Conservation (phyloP, 495 filamentous ascomycete species). For the Xylaria grammica region DNA sequence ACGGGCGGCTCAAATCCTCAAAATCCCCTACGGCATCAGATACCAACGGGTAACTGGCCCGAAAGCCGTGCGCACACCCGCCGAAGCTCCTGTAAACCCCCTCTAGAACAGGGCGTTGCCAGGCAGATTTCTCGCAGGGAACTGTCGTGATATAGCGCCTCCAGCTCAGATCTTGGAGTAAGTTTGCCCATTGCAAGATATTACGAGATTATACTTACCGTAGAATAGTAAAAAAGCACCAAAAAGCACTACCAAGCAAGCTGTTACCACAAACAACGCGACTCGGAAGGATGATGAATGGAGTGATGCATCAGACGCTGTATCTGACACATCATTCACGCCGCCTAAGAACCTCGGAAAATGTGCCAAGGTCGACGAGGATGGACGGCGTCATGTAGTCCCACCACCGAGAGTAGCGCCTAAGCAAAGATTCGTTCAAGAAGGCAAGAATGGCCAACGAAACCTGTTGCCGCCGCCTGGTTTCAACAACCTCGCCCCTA, state of each 20-base stretch:
- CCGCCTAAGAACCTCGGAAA: background rate
- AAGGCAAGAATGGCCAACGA: background rate
- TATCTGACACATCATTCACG: conserved; percentile 15
- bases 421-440: background rate
- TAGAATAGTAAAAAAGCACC: background rate
- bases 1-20: background rate
- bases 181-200: background rate
- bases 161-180: background rate
- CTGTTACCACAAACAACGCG: too few species aligned
- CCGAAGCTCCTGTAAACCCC: background rate
- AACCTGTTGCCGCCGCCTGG: background rate
- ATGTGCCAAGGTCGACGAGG: background rate
- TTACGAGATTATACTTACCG: background rate
- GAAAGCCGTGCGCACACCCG: too few species aligned
- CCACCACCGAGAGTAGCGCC: background rate
- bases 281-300: background rate
- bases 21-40: background rate
- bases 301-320: background rate
- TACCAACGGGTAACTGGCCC: background rate
- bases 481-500: background rate
- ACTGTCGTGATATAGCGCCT: background rate
- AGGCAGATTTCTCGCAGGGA: background rate
- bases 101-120: conserved; percentile 16
- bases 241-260: background rate
- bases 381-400: background rate